phyloP scores from a whole-genome alignment of 371 early-diverging fungal genomes.

The Apophysomyces variabilis region DNA sequence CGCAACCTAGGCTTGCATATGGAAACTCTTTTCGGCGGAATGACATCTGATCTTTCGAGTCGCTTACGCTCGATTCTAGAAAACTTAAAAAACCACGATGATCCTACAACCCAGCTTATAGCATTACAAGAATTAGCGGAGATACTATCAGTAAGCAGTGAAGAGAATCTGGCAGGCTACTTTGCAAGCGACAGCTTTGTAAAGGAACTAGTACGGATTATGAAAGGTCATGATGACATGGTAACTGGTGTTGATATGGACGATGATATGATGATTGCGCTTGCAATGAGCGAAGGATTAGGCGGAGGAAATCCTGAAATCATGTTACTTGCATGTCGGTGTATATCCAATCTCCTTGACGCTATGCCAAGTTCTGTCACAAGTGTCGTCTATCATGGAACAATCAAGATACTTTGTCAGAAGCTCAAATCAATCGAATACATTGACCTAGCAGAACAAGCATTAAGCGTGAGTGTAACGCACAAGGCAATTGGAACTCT shows the following conservation, averaged over 20 bases:
- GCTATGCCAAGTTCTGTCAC: constrained; percentile 78
- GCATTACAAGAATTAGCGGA: constrained; percentile 73
- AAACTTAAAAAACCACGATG: constrained; percentile 54
- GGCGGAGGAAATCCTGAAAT: constrained; percentile 69
- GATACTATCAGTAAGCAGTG: constrained; percentile 70
- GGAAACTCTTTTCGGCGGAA: constrained; percentile 51
- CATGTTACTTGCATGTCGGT: constrained; percentile 87
- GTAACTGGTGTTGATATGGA: constrained; percentile 33
- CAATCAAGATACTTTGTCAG: constrained; percentile 72
- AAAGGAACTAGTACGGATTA: constrained; percentile 60
- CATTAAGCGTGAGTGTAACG: constrained; percentile 60
- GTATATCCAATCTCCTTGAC: constrained; percentile 87
- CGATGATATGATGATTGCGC: constrained; percentile 51
- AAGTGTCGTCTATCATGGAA: constrained; percentile 72
- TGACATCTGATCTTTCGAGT: constrained; percentile 49
- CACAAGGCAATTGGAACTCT: not conserved
- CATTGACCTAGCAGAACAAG: constrained; percentile 92
- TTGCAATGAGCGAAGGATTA: constrained; percentile 50
- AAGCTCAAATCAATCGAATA: constrained; percentile 85
- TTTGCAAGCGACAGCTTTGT: constrained; percentile 61
- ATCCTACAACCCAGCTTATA: constrained; percentile 67
- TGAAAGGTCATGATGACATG: constrained; percentile 52
- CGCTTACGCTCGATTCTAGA: constrained; percentile 54
- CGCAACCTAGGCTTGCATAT: constrained; percentile 50
- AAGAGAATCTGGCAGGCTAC: constrained; percentile 63